phyloP scores from a whole-genome alignment of 2,329 filamentous ascomycete genomes.

The Talaromyces sp. region DNA sequence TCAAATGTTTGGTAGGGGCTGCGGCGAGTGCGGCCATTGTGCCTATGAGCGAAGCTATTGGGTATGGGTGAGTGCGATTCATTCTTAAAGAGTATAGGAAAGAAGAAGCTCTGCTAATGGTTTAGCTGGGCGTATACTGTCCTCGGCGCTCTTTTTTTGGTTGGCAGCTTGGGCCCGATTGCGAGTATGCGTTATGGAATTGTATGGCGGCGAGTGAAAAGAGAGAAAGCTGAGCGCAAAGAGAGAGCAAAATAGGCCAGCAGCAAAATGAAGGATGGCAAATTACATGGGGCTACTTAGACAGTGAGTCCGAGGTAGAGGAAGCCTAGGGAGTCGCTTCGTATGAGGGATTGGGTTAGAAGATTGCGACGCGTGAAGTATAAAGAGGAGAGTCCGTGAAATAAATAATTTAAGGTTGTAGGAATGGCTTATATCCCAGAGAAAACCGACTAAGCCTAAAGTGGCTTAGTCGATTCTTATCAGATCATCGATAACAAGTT shows the following conservation, averaged over 20 bases:
- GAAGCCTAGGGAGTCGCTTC: no score
- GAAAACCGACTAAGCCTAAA: no score
- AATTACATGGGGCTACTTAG: no score
- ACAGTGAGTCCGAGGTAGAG: no score
- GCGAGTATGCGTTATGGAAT: neutral
- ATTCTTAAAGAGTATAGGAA: no score
- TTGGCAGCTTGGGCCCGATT: neutral
- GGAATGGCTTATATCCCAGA: no score
- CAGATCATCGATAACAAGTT: neutral
- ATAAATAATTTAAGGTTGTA: no score
- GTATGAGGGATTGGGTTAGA: no score
- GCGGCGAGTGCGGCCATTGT: slow-evolving; percentile 43
- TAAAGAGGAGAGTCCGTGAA: no score
- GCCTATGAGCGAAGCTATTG: slow-evolving; percentile 40
- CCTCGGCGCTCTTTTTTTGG: neutral
- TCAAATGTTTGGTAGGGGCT: slow-evolving; percentile 45
- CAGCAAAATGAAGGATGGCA: no score
- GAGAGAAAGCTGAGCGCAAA: neutral
- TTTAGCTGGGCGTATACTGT: slow-evolving; percentile 40
- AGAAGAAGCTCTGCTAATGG: no score
- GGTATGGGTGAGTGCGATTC: slow-evolving; percentile 31
- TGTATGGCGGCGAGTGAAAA: neutral
- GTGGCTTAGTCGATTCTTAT: neutral
- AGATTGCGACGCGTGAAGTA: no score
- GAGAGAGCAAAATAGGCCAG: neutral